Conservation (phyloP, 2,329 filamentous ascomycete species). For the Amauroascus niger region DNA sequence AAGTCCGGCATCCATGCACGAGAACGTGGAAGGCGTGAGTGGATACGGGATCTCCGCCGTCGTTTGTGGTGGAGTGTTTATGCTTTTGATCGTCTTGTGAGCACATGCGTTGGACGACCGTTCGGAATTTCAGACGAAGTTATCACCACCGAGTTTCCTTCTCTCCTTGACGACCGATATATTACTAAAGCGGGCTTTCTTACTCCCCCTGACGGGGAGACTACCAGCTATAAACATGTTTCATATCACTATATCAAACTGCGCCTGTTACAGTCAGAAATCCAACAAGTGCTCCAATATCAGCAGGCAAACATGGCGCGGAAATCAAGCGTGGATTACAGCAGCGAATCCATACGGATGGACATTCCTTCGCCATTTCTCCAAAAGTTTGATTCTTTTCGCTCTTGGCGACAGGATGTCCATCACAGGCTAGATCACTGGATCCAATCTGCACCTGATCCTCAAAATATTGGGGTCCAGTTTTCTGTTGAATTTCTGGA, state of each 20-base stretch:
- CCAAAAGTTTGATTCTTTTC: slow-evolving; percentile 71
- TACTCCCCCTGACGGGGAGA: slow-evolving; percentile 48
- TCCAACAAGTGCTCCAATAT: slow-evolving; percentile 84
- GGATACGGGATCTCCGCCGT: slow-evolving; percentile 73
- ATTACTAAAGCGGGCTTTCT: slow-evolving; percentile 72
- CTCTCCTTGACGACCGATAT: slow-evolving; percentile 73
- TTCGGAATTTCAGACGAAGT: slow-evolving; percentile 95
- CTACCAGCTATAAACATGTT: slow-evolving; percentile 80
- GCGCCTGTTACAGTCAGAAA: slow-evolving; percentile 82
- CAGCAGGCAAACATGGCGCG: slow-evolving; percentile 76
- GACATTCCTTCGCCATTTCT: slow-evolving; percentile 77
- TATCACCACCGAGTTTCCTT: slow-evolving; percentile 91
- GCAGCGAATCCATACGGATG: slow-evolving; percentile 65
- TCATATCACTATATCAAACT: slow-evolving; percentile 88
- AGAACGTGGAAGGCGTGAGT: slow-evolving; percentile 63
- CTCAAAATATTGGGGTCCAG: slow-evolving; percentile 69
- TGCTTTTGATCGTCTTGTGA: slow-evolving; percentile 86
- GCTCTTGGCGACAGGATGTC: slow-evolving; percentile 79
- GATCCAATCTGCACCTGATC: slow-evolving; percentile 72
- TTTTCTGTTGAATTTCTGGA: slow-evolving; percentile 87
- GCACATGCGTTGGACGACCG: slow-evolving; percentile 82
- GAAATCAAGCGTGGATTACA: slow-evolving; percentile 51
- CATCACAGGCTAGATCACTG: slow-evolving; percentile 74
- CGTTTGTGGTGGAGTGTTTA: slow-evolving; percentile 97
- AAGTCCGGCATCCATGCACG: slow-evolving; percentile 39